phyloP scores from a whole-genome alignment of 306 rosid species.

The cucumber (Cucumis sativus) region Cucumber_9930_V3 NC_026655.2:16311001-16311500 shows the following conservation, averaged over 20 bases:
- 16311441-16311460: conserved; percentile 97
- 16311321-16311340: conserved; percentile 88
- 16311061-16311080: neutral
- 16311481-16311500: neutral
- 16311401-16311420: conserved; percentile 99
- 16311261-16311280: conserved; percentile 84
- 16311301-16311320: conserved; percentile 90
- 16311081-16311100: neutral
- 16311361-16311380: conserved; percentile 77
- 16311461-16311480: conserved; percentile 35
- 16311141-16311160: neutral
- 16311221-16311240: conserved; percentile 12
- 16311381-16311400: conserved; percentile 95
- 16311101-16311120: neutral
- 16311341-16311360: conserved; percentile 91
- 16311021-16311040: neutral
- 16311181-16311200: no score
- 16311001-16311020: neutral
- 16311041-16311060: neutral
- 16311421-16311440: conserved; percentile 93
- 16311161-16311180: neutral
- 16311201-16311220: conserved; percentile 6
- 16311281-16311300: conserved; percentile 50
- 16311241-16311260: conserved; percentile 86
- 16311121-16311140: neutral